Conservation (phyloP, 148 eudicot genomes). For the Linanthus parryae region DNA sequence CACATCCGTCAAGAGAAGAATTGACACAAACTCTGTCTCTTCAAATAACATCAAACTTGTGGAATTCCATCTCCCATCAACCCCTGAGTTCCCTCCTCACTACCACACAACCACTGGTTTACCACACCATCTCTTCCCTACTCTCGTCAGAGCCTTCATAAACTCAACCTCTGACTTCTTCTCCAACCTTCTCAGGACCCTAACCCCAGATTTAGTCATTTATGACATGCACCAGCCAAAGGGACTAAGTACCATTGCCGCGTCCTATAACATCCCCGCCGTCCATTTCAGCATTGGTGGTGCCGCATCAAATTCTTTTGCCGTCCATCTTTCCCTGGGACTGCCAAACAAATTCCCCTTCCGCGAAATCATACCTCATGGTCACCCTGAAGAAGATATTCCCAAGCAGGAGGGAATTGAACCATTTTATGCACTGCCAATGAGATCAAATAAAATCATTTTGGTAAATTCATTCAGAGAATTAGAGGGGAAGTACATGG, state of each 20-base stretch:
- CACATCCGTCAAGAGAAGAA: neutral
- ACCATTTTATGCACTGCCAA: neutral
- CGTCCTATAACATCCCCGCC: neutral
- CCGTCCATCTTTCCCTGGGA: neutral
- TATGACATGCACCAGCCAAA: slow-evolving; percentile 6
- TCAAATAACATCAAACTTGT: neutral
- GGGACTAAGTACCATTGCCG: slow-evolving; percentile 1
- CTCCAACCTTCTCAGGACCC: neutral
- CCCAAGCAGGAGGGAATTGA: neutral
- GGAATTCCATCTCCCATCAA: neutral
- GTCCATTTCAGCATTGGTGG: neutral
- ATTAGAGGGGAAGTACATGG: slow-evolving; percentile 4
- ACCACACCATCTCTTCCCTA: slow-evolving; percentile 8
- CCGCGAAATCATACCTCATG: neutral
- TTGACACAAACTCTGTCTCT: neutral
- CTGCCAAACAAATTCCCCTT: neutral
- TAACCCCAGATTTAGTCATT: neutral
- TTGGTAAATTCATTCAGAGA: neutral
- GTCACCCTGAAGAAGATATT: neutral
- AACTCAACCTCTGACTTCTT: neutral
- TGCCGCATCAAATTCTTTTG: neutral
- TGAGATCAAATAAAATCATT: neutral
- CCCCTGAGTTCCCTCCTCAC: slow-evolving; percentile 2
- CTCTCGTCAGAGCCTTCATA: slow-evolving; percentile 4
- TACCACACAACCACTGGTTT: slow-evolving; percentile 7